phyloP scores from a whole-genome alignment of 1,284 basidiomycete species.

The Microbotryum lychnidis-dioicae region DNA sequence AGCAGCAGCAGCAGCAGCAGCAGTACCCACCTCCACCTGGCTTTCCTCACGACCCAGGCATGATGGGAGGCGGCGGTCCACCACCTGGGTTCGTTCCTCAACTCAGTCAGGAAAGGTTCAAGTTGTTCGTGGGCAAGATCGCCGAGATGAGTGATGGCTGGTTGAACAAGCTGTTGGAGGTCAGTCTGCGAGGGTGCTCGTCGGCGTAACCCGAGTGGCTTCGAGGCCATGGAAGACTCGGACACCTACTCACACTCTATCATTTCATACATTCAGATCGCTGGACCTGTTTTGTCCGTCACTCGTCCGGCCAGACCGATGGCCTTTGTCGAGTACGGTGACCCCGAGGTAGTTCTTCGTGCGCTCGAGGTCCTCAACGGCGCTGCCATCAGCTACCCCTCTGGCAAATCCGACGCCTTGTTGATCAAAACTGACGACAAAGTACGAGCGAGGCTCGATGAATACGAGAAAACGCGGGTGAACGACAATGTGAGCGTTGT shows the following conservation, averaged over 20 bases:
- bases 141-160: slow-evolving; percentile 35
- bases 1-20: too few species aligned
- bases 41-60: too few species aligned
- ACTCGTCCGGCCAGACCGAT: slow-evolving; percentile 34
- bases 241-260: neutral
- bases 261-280: slow-evolving; percentile 21
- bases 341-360: slow-evolving; percentile 37
- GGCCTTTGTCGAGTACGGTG: slow-evolving; percentile 38
- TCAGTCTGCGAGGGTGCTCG: slow-evolving; percentile 8
- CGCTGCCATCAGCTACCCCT: slow-evolving; percentile 23
- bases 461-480: slow-evolving; percentile 32
- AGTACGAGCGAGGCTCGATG: slow-evolving; percentile 33
- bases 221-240: neutral
- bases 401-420: slow-evolving; percentile 29
- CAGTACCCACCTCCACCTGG: too few species aligned
- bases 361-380: slow-evolving; percentile 37
- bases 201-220: neutral
- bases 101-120: slow-evolving; percentile 29
- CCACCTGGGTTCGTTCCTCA: too few species aligned
- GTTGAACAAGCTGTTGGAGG: slow-evolving; percentile 36
- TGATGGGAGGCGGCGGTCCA: too few species aligned
- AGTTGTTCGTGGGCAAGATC: slow-evolving; percentile 36
- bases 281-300: slow-evolving; percentile 34
- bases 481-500: slow-evolving; percentile 30
- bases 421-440: slow-evolving; percentile 38